A percentile compares a stretch with the other conserved stretches of the same genome.
These are phyloP conservation scores for Tricholoma matsutake DNA, from an alignment of 768 basidiomycete species.

Conservation along the genomic window DNA sequence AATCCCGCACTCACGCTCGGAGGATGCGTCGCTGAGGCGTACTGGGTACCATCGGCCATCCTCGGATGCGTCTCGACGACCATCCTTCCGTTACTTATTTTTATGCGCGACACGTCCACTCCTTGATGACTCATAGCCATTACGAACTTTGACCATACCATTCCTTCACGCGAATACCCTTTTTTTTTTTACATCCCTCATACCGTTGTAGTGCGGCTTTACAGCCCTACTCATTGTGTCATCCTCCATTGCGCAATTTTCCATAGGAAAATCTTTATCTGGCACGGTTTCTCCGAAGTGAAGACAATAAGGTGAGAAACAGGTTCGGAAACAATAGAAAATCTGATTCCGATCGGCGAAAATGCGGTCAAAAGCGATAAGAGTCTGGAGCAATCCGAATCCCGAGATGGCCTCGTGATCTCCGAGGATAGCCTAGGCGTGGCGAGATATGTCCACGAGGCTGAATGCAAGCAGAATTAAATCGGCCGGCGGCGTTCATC, in stretches of 20 bases:
- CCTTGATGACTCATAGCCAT: slow-evolving; percentile 10
- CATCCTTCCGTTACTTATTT: slow-evolving; percentile 21
- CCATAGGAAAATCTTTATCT: not conserved
- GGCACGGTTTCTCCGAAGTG: not conserved
- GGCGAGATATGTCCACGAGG: not conserved
- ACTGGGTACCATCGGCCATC: slow-evolving; percentile 32
- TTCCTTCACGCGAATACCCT: slow-evolving; percentile 5
- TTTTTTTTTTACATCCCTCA: not conserved
- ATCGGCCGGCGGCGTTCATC: not conserved
- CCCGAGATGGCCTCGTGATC: slow-evolving; percentile 4
- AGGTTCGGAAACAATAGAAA: slow-evolving; percentile 3
- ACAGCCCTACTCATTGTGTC: not conserved
- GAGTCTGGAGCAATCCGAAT: not conserved
- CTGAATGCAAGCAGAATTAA: slow-evolving; percentile 1
- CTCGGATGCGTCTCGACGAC: slow-evolving; percentile 40
- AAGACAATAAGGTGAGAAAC: slow-evolving; percentile 12
- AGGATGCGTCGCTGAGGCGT: slow-evolving; percentile 36
- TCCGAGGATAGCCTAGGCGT: not conserved
- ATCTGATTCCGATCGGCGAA: slow-evolving; percentile 5
- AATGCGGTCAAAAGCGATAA: slow-evolving; percentile 8
- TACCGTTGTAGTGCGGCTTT: slow-evolving; percentile 1
- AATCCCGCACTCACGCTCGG: slow-evolving; percentile 10
- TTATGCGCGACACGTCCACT: slow-evolving; percentile 21
- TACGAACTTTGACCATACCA: slow-evolving; percentile 17
- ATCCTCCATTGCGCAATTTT: not conserved